Evolutionary conservation across 495 filamentous ascomycete genomes (phyloP).

Genomic region (Terfezia claveryi): DNA sequence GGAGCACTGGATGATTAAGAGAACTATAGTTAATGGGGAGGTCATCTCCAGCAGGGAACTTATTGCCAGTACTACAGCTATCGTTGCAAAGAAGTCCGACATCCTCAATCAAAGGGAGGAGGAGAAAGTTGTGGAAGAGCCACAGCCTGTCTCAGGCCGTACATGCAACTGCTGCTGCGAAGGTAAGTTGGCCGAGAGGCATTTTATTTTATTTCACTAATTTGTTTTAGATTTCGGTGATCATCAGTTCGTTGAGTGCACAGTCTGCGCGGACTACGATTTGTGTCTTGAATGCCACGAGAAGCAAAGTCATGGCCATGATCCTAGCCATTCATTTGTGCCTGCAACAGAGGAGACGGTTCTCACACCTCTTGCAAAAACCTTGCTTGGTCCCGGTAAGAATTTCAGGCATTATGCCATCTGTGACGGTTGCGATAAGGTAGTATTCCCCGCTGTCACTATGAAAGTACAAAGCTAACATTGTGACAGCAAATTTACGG

Average conservation of each 20-base stretch:
- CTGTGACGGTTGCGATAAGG: slow-evolving; percentile 86
- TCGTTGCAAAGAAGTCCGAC: slow-evolving; percentile 1
- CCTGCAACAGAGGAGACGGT: slow-evolving; percentile 34
- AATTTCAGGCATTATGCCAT: slow-evolving; percentile 64
- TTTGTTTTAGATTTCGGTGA: slow-evolving; percentile 1
- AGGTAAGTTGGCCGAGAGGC: slow-evolving; percentile 27
- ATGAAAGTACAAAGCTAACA: slow-evolving; percentile 15
- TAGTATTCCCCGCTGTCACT: slow-evolving; percentile 13
- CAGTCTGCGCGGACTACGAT: slow-evolving; percentile 69
- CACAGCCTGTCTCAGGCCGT: slow-evolving; percentile 25
- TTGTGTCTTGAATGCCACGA: slow-evolving; percentile 68
- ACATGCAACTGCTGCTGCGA: slow-evolving; percentile 86
- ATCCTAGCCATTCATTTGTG: slow-evolving; percentile 67
- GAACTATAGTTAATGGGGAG: slow-evolving; percentile 51
- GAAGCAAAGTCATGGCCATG: slow-evolving; percentile 64
- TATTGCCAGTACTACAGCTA: slow-evolving; percentile 41
- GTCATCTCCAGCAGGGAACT: slow-evolving; percentile 73
- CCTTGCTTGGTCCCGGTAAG: slow-evolving; percentile 59
- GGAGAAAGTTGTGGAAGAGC: slow-evolving; percentile 17
- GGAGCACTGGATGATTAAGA: slow-evolving; percentile 85
- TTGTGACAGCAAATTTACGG: slow-evolving; percentile 45
- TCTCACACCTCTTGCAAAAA: slow-evolving; percentile 32
- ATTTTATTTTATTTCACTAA: neutral
- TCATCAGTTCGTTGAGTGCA: slow-evolving; percentile 61
- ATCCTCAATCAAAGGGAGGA: neutral